Base-by-base conservation (phyloP, 192 early-diverging fungal species). In the Funneliformis mosseae region DNA sequence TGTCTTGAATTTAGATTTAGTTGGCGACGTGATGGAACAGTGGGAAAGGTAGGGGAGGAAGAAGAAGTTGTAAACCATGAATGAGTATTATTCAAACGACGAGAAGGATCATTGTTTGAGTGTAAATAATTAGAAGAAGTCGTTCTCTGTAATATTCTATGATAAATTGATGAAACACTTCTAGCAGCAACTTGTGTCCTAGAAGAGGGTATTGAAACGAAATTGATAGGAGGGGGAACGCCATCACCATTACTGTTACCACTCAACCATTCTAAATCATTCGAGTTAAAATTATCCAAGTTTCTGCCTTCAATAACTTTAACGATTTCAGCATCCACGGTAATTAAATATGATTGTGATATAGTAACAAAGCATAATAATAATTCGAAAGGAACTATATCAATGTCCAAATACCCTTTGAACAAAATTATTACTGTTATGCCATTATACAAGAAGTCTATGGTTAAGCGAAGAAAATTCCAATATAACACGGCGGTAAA, bases 241-340 rank as follows among this genome's bases (percentile, higher is more conserved):
- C 8, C 11, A 50, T 73, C 25, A 48, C n/a, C n/a, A 72, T 9
- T 72, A 25, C n/a, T 9, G 25, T 46, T 25, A 25, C n/a, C 28
- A 73, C 42, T 41, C 21, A 70, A 42, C 68, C 68, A 70, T 43
- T 70, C 38, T 16, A 55, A 55, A 21, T 55, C 48, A 55, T 18
- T 55, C 18, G 14, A 16, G 18, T 55, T 55, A 21, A 55, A 55
- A 6, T 39, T 21, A 73, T 45, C 48, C 62, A 25, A 33, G 62
- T 42, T 62, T 5, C 68, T 70, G 39, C 75, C 75, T 38, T 76
- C 59, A 41, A 76, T 76, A 41, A 43, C 61, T 60, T 63, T 76
- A 60, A 76, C 75, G 12, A 76, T 76, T 42, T 76, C 75, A 38
- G 75, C 75, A 43, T 76, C 75, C 62, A 76, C 50, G 5, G 75